phyloP scores from a whole-genome alignment of 208 protist genomes.

The Porcisia deanei region DNA sequence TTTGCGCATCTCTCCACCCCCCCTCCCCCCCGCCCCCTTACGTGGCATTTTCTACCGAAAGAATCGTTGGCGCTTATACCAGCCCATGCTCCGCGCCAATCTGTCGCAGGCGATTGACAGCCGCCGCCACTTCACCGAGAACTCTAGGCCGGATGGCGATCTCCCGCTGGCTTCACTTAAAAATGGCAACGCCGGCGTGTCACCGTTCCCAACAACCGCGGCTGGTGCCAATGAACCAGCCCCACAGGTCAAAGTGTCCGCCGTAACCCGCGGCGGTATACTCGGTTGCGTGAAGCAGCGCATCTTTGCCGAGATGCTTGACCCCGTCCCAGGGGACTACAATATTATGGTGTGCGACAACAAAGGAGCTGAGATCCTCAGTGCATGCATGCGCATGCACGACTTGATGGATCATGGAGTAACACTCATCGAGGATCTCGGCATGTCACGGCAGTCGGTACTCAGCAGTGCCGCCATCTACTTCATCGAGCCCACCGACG shows the following conservation, averaged over 20 bases:
- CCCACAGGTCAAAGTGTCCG: conserved; percentile 14
- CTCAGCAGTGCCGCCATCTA: conserved; percentile 70
- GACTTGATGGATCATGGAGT: conserved; percentile 81
- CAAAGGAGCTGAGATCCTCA: conserved; percentile 54
- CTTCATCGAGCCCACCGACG: conserved; percentile 55
- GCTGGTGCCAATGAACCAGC: background rate
- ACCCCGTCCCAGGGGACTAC: conserved; percentile 46
- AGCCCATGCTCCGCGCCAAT: background rate
- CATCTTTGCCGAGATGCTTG: conserved; percentile 63
- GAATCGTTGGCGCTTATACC: background rate
- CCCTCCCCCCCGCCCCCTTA: background rate
- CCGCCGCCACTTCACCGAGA: background rate
- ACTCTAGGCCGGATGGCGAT: background rate
- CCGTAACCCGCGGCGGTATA: conserved; percentile 38
- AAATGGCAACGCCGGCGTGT: background rate
- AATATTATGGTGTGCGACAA: conserved; percentile 80
- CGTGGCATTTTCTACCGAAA: background rate
- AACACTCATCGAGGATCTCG: conserved; percentile 76
- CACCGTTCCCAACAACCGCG: background rate
- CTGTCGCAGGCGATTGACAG: background rate
- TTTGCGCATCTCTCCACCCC: too few species aligned
- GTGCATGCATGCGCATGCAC: conserved; percentile 65
- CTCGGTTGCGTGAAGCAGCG: conserved; percentile 57
- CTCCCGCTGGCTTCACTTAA: background rate
- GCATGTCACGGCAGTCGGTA: conserved; percentile 59